Evolutionary conservation across 2,329 filamentous ascomycete species (phyloP), one percentile per base, ranked within the genome.

Genomic region (Diaporthe sp.): DNA sequence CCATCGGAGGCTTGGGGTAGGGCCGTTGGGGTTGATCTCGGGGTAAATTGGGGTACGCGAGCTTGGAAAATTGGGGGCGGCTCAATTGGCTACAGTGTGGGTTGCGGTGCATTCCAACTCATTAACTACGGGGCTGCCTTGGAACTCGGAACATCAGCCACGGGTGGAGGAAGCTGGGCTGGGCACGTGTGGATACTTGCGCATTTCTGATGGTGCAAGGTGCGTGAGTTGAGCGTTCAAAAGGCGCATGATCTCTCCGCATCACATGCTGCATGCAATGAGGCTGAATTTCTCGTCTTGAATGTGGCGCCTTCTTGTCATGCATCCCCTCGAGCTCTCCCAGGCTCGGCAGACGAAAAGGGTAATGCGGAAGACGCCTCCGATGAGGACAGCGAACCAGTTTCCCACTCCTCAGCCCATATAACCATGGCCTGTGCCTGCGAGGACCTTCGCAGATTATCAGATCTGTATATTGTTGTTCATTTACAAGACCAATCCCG

Each of bases 321-420:
- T 25, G 27, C 44, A 51, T 51, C 44, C 32, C 63, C 22, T 25
- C 44, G 44, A 51, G 22, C 47, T 51, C 63, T 37, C 7, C 47
- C 8, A 51, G 19, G 44, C 63, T 37, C 30, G 63, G 63, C 44
- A 12, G 63, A 66, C 66, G 39, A 70, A 79, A 77, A 77, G 72
- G 79, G 79, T 73, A 80, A 79, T 72, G 55, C 80, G 80, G 80
- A 81, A 75, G 74, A 65, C 72, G 66, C 59, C 73, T 81, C 80
- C 80, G 80, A 79, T 79, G 77, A 81, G 80, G 80, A 82, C 80
- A 82, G 75, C 79, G 75, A 79, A 70, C 75, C 79, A 75, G 25
- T 70, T 78, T 32, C 19, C 56, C 39, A 25, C 27, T 10, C n/a
- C 5, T 47, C 19, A 12, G 42, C 13, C 70, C 58, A 70, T 72